Base-by-base conservation (phyloP, 148 eudicot genomes). In the Fallopia convolvulus region DNA sequence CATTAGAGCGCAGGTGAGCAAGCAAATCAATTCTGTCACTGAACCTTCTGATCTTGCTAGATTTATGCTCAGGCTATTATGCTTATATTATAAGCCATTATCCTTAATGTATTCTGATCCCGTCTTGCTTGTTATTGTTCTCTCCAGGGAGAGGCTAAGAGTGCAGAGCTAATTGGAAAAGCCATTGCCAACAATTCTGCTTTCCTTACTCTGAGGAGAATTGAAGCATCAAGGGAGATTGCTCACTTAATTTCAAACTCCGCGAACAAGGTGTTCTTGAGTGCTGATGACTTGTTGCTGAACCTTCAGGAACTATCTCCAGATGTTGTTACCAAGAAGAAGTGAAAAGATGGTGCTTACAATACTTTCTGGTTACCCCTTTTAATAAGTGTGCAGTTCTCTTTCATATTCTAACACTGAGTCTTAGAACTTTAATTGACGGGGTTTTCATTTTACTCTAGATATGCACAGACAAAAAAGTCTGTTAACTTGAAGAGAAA, bases 121-220 rank as follows among this genome's bases (percentile, higher is more conserved):
- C 68, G 48, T 60, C 2, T 8, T 44, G n/a, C 6, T 2, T 55
- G 4, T 30, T 41, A 14, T 65, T 5, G 8, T 26, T 41, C 20
- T 65, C 8, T 21, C 6, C 89, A 94, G 98, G 98, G 98, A 78
- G 98, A 92, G 74, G 98, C 98, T 50, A 92, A 84, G 89, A 94
- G 98, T 92, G 98, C 98, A 33, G 90, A 88, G 80, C 87, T 94
- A 56, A 94, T 94, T 33, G 98, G 98, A 78, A 91, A 90, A 90
- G 97, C 98, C 41, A 89, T 94, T 78, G 83, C 98, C 77, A 90
- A 92, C 81, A 94, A 92, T 83, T 94, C 97, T 5, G 98, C 98
- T 15, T 94, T 94, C 76, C 89, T 92, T 72, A 88, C 97, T 26
- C 84, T 92, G 8, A 89, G 98, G 87, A 89, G 86, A 68, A 94